phyloP scores from a whole-genome alignment of 805 yeast species.

The Blastobotrys attinorum region DNA sequence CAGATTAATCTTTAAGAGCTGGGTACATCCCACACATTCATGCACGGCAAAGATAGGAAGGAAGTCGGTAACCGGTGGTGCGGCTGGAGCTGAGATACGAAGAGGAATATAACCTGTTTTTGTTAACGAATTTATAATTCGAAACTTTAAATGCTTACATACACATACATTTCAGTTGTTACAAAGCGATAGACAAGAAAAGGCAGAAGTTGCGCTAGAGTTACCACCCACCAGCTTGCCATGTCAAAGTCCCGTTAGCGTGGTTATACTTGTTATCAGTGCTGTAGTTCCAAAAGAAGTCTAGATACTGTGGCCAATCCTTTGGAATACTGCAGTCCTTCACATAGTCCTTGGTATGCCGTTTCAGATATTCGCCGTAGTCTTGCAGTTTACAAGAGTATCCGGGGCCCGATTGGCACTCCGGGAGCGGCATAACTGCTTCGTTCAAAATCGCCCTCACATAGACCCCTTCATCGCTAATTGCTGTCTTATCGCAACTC shows the following conservation, averaged over 20 bases:
- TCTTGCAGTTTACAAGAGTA: constrained; percentile 35
- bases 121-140: too few species aligned
- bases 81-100: too few species aligned
- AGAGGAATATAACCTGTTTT: too few species aligned
- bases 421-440: constrained; percentile 43
- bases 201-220: too few species aligned
- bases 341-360: constrained; percentile 7
- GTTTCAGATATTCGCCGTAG: constrained; percentile 16
- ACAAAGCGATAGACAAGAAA: too few species aligned
- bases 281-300: background rate
- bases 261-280: background rate
- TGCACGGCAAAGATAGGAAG: too few species aligned
- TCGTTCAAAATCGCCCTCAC: constrained; percentile 47
- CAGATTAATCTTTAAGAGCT: too few species aligned
- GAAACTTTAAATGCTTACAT: too few species aligned
- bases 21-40: too few species aligned
- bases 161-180: too few species aligned
- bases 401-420: constrained; percentile 45
- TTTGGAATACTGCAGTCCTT: constrained; percentile 8
- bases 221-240: too few species aligned
- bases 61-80: too few species aligned
- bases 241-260: background rate
- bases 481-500: constrained; percentile 26
- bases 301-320: background rate
- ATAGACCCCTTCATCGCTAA: constrained; percentile 20